Percentiles rank a stretch among this genome's conserved stretches.
Conservation (phyloP, 139 green algal species). For the Trebouxia sp. region DNA sequence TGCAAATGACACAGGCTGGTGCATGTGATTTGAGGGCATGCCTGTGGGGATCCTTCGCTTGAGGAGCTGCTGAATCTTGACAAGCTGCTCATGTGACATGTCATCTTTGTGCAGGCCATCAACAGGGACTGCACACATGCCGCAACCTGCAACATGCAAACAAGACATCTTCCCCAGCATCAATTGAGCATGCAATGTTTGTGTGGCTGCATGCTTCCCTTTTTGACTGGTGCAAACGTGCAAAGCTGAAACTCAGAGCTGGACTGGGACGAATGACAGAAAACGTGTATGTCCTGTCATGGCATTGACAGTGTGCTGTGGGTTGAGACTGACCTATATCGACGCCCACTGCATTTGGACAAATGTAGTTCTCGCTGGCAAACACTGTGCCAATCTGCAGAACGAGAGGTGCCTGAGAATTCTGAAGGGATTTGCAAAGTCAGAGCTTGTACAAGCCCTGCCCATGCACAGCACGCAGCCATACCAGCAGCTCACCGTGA, state of each 20-base stretch:
- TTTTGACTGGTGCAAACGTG: too few species aligned
- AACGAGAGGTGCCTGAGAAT: too few species aligned
- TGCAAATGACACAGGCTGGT: too few species aligned
- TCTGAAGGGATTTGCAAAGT: too few species aligned
- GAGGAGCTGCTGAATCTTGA: conserved; percentile 34
- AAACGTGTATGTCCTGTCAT: too few species aligned
- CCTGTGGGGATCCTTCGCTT: conserved; percentile 45
- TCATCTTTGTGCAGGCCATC: conserved; percentile 43
- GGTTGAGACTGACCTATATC: conserved; percentile 38
- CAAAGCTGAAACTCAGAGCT: not conserved
- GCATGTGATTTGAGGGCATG: too few species aligned
- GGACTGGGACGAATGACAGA: not conserved
- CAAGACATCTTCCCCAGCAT: too few species aligned
- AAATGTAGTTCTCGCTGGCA: conserved; percentile 42
- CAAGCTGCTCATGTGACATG: conserved; percentile 24
- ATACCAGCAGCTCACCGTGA: conserved; percentile 30
- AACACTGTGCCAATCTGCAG: conserved; percentile 47
- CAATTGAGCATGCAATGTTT: too few species aligned
- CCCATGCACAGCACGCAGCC: too few species aligned
- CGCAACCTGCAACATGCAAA: conserved; percentile 36
- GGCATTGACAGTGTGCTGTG: too few species aligned
- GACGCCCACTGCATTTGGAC: conserved; percentile 47
- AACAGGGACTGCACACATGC: conserved; percentile 47
- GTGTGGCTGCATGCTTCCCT: too few species aligned
- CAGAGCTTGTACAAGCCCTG: too few species aligned